These are phyloP conservation scores for Pythium biforme DNA, from an alignment of 352 stramenopile genomes.

Conservation along the genomic window DNA sequence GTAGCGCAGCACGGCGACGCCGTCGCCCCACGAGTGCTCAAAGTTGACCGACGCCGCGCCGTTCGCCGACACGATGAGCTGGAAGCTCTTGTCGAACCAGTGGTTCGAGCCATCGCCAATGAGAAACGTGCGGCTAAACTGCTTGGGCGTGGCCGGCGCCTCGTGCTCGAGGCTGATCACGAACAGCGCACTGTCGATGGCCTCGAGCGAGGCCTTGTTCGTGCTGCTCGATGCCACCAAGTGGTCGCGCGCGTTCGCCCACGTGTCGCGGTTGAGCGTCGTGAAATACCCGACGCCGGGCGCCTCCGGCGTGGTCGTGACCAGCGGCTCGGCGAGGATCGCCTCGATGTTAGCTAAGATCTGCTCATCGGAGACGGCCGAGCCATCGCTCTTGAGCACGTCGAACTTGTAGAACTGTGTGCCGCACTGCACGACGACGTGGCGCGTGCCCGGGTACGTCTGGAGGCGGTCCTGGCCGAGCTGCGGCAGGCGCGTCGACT, in stretches of 20 bases:
- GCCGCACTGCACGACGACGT: slow-evolving; percentile 86
- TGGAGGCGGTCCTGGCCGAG: slow-evolving; percentile 69
- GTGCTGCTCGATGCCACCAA: slow-evolving; percentile 43
- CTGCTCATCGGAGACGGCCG: slow-evolving; percentile 60
- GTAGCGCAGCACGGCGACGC: slow-evolving; percentile 86
- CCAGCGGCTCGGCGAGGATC: slow-evolving; percentile 70
- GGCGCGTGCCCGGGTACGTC: slow-evolving; percentile 53
- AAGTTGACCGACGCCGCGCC: slow-evolving; percentile 87
- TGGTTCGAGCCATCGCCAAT: slow-evolving; percentile 83
- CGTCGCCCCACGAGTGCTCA: slow-evolving; percentile 83
- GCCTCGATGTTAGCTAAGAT: slow-evolving; percentile 86
- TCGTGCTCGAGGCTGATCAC: slow-evolving; percentile 78
- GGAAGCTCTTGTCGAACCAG: slow-evolving; percentile 93
- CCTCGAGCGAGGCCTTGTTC: slow-evolving; percentile 72
- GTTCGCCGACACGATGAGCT: slow-evolving; percentile 83
- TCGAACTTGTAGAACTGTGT: slow-evolving; percentile 88
- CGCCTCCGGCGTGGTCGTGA: slow-evolving; percentile 29
- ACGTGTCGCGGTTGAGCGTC: slow-evolving; percentile 81
- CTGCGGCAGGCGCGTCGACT: slow-evolving; percentile 71
- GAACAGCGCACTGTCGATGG: slow-evolving; percentile 88
- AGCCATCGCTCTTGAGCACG: slow-evolving; percentile 66
- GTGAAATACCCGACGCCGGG: slow-evolving; percentile 77
- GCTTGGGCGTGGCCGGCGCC: slow-evolving; percentile 45
- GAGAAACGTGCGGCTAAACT: slow-evolving; percentile 80
- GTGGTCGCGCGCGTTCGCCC: slow-evolving; percentile 66